Conservation (phyloP, 2,329 filamentous ascomycete genomes). For the Colletotrichum eremochloae region DNA sequence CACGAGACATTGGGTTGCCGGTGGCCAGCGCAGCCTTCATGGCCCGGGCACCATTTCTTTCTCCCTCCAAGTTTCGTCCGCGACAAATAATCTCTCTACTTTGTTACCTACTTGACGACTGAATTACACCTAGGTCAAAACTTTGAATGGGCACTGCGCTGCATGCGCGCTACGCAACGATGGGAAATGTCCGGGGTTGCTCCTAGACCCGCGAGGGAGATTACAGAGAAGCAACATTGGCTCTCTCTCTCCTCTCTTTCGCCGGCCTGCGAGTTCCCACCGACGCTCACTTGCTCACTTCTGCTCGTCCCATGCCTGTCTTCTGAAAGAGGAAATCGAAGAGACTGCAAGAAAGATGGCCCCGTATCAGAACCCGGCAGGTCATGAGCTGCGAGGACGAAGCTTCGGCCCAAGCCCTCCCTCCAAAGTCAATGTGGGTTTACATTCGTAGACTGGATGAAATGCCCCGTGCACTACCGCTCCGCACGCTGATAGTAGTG, state of each 20-base stretch:
- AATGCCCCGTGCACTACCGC: slow-evolving; percentile 6
- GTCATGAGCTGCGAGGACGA: slow-evolving; percentile 23
- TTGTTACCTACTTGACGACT: neutral
- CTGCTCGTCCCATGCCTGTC: neutral
- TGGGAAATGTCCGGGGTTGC: slow-evolving; percentile 1
- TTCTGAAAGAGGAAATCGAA: neutral
- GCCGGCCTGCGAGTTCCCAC: slow-evolving; percentile 1
- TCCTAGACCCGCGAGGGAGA: slow-evolving; percentile 6
- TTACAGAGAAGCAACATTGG: slow-evolving; percentile 9
- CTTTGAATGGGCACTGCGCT: slow-evolving; percentile 17
- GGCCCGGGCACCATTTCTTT: neutral
- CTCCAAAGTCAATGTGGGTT: slow-evolving; percentile 37
- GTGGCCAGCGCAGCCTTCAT: neutral
- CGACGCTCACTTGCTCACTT: neutral
- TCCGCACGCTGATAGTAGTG: neutral
- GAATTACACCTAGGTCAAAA: slow-evolving; percentile 16
- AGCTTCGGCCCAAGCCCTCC: slow-evolving; percentile 33
- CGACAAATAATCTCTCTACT: too few relatives aligned
- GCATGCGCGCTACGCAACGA: slow-evolving; percentile 1
- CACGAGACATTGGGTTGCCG: slow-evolving; percentile 12
- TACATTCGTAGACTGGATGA: slow-evolving; percentile 9
- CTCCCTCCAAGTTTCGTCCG: neutral
- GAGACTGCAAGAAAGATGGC: slow-evolving; percentile 22
- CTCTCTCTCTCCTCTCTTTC: neutral
- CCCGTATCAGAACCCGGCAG: slow-evolving; percentile 19